Conservation (phyloP, 2,329 filamentous ascomycete genomes). For the Aspergillus cejpii region DNA sequence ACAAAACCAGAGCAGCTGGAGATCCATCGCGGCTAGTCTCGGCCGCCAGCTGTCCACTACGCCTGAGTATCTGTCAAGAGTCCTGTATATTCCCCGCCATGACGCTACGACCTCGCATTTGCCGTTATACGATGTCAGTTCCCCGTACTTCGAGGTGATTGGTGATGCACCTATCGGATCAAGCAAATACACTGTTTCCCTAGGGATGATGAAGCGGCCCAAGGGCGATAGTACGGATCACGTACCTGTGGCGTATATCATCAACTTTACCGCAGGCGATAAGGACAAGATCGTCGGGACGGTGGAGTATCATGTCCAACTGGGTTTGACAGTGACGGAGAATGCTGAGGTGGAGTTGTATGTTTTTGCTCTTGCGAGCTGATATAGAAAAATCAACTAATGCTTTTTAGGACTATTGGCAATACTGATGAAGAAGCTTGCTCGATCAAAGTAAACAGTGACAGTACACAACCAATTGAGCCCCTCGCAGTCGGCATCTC, state of each 20-base stretch:
- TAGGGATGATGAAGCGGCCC: slow-evolving; percentile 7
- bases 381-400: background rate
- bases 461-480: background rate
- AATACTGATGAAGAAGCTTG: background rate
- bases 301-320: background rate
- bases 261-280: background rate
- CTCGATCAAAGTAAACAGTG: background rate
- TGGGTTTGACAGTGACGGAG: background rate
- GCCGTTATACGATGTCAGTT: slow-evolving; percentile 3
- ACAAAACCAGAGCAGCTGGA: background rate
- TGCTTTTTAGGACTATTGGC: background rate
- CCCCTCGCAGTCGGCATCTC: background rate
- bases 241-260: background rate
- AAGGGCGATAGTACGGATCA: slow-evolving; percentile 1
- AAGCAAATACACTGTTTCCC: slow-evolving; percentile 2
- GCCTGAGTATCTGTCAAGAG: slow-evolving; percentile 3
- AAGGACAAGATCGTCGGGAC: background rate
- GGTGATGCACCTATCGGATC: slow-evolving; percentile 5
- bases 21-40: background rate
- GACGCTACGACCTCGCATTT: background rate
- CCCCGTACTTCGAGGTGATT: background rate
- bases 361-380: background rate
- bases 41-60: background rate
- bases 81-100: slow-evolving; percentile 6
- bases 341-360: background rate